These are phyloP conservation scores for Naganishia friedmannii DNA, from an alignment of 768 basidiomycete species.

Conservation along the genomic window DNA sequence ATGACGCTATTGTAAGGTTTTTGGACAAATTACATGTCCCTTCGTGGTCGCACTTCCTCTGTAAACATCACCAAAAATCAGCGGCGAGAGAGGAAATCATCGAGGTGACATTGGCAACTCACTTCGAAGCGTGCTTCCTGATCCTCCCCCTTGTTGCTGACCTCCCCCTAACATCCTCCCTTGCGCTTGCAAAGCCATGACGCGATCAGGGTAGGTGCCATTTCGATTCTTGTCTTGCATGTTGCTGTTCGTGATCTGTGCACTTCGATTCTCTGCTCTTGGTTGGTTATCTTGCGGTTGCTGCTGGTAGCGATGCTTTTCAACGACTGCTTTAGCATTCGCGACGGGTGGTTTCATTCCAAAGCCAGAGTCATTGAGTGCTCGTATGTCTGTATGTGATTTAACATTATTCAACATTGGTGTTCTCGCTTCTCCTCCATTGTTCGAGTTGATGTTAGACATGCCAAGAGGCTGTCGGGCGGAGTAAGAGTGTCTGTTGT, in stretches of 20 bases:
- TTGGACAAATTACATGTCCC: neutral
- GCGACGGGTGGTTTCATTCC: constrained; percentile 10
- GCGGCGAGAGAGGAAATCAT: neutral
- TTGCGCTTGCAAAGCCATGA: constrained; percentile 21
- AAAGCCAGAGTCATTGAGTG: constrained; percentile 15
- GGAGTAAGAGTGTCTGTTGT: neutral
- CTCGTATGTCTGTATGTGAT: constrained; percentile 7
- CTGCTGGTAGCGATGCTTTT: neutral
- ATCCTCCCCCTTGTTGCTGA: neutral
- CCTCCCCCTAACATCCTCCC: neutral
- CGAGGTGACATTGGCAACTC: neutral
- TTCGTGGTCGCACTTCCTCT: constrained; percentile 14
- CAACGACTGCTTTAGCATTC: neutral
- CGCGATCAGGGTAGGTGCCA: constrained; percentile 2
- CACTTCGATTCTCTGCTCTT: neutral
- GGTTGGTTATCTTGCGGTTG: neutral
- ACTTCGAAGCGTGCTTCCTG: constrained; percentile 10
- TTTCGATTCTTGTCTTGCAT: neutral
- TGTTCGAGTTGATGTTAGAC: neutral
- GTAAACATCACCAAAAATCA: neutral
- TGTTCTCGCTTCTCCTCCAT: neutral
- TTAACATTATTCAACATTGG: constrained; percentile 1
- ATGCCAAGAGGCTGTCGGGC: constrained; percentile 6
- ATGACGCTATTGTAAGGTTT: no score
- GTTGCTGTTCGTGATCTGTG: neutral